Evolutionary conservation across 1,139 yeast genomes (phyloP), one percentile per base, ranked within the genome.

Genomic region (Nakaseomyces delphensis): DNA sequence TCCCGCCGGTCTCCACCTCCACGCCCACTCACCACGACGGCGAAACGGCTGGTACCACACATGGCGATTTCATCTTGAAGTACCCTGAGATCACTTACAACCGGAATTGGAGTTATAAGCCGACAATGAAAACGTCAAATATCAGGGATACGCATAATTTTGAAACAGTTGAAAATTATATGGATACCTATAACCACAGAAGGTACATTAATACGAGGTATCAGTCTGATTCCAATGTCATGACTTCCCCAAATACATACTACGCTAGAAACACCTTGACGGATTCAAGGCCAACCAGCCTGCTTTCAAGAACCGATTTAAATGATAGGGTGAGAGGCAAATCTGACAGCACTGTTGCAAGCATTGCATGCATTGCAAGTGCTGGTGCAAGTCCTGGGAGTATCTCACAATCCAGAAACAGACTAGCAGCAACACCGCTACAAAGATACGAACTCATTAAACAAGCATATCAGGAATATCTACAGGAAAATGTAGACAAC

Each of bases 51-150:
- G 19, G 10, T 13, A 13, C 4, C 3, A 4, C 9, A 5, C 13
- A 29, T n/a, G n/a, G n/a, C 19, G 18, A 29, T 7, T 4, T 7
- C 8, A 3, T 18, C 4, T 9, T 31, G 23, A 31, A 13, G 18
- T 31, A 31, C 35, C 35, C 35, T 31, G 35, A 31, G 13, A 16
- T 31, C 4, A 31, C 21, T 18, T 31, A 31, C 14, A 31, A 31
- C n/a, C 20, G 35, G n/a, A 18, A 31, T 11, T 31, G 35, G 35
- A 19, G 15, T 14, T 18, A 31, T 18, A 31, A 13, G 13, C 7
- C 2, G n/a, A 31, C 35, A 9, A 16, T 31, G 21, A 11, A 7
- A 11, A 18, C 23, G 4, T 31, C 35, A 16, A 18, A 31, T 31
- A 7, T 31, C 10, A 31, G 35, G 11, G 23, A 4, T 5, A n/a